phyloP scores from a whole-genome alignment of 208 protist species.

The Crithidia sp. region DNA sequence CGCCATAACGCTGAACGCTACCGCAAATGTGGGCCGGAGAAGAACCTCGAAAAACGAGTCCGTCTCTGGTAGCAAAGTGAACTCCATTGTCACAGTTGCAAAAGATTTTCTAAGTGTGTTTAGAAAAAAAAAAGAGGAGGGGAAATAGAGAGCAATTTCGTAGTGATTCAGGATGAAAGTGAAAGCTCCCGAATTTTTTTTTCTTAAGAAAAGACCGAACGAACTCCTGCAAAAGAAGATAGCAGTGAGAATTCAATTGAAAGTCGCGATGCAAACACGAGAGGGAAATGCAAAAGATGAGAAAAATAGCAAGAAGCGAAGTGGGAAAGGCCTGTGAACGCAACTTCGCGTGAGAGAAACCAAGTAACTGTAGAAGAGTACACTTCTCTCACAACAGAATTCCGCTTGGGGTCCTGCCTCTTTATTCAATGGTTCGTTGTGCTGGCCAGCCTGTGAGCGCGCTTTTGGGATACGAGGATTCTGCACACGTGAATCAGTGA shows the following conservation, averaged over 20 bases:
- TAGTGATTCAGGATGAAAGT: neutral
- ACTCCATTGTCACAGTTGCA: constrained; percentile 32
- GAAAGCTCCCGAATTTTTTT: neutral
- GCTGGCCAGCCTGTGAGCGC: too few species aligned
- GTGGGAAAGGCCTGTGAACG: neutral
- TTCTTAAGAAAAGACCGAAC: neutral
- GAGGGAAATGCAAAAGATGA: neutral
- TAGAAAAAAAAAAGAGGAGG: neutral
- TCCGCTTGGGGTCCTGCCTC: too few species aligned
- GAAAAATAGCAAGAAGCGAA: neutral
- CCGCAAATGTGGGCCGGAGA: constrained; percentile 45
- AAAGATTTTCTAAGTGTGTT: constrained; percentile 3
- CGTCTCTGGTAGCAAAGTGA: constrained; percentile 43
- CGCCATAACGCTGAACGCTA: constrained; percentile 37
- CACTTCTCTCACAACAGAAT: too few species aligned
- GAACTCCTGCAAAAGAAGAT: neutral
- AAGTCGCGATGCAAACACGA: neutral
- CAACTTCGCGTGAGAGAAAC: too few species aligned
- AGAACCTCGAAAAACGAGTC: constrained; percentile 48
- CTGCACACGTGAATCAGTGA: too few species aligned
- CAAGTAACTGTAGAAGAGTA: too few species aligned
- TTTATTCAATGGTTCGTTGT: too few species aligned
- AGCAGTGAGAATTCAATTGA: neutral
- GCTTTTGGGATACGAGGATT: too few species aligned
- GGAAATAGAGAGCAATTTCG: too few species aligned